phyloP scores from a whole-genome alignment of 768 basidiomycete genomes.

The Tylopilus balloui region DNA sequence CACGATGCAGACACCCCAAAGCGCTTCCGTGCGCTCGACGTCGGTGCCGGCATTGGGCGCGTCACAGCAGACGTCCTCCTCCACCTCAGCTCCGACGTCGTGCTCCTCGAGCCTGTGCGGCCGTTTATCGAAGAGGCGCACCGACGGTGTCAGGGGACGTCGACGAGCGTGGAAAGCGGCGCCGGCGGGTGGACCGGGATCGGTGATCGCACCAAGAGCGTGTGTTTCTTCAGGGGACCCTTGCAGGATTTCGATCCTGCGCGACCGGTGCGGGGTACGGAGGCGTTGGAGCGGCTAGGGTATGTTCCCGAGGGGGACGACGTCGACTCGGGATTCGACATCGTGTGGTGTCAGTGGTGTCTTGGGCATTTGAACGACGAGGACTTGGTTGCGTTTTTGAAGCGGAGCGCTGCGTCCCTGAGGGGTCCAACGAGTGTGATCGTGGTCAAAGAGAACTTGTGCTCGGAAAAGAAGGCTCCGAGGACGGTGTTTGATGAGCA shows the following conservation, averaged over 20 bases:
- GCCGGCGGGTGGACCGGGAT: conserved; percentile 62
- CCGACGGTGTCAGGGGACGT: conserved; percentile 33
- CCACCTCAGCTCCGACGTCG: conserved; percentile 82
- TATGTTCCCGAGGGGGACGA: conserved; percentile 54
- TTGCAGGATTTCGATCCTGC: conserved; percentile 80
- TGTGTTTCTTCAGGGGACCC: conserved; percentile 74
- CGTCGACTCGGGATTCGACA: conserved; percentile 67
- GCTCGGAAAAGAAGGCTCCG: conserved; percentile 55
- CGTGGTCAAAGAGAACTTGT: conserved; percentile 90
- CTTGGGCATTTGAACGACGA: conserved; percentile 76
- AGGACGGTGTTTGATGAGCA: conserved; percentile 68
- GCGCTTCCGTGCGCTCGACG: conserved; percentile 77
- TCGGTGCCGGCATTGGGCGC: conserved; percentile 91
- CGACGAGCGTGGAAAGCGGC: conserved; percentile 31
- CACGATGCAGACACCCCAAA: conserved; percentile 24
- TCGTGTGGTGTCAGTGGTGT: conserved; percentile 98
- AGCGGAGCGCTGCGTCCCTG: conserved; percentile 56
- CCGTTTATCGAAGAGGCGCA: conserved; percentile 72
- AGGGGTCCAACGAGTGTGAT: conserved; percentile 56
- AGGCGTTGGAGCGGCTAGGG: conserved; percentile 64
- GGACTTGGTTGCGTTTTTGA: conserved; percentile 76
- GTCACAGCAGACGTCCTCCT: conserved; percentile 86
- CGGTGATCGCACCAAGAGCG: conserved; percentile 57
- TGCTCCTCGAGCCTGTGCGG: conserved; percentile 84
- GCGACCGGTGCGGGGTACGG: conserved; percentile 33